Percentiles rank a stretch among this genome's conserved stretches.
phyloP scores from a whole-genome alignment of 352 stramenopile species.

The Phytophthora sansomeana region DNA sequence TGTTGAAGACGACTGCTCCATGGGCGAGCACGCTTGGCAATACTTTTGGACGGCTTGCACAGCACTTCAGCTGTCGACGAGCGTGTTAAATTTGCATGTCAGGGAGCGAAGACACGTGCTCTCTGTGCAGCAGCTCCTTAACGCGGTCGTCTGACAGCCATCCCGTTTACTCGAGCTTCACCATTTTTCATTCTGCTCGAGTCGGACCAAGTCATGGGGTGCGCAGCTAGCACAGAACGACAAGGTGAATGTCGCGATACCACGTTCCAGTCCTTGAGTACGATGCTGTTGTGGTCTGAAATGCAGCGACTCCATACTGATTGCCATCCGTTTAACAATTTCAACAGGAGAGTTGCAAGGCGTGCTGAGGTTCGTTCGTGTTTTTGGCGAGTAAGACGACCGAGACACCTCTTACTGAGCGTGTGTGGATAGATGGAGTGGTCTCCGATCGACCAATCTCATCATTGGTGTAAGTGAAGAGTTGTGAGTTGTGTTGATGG shows the following conservation, averaged over 20 bases:
- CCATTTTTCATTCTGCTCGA: conserved; percentile 18
- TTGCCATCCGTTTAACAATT: conserved; percentile 13
- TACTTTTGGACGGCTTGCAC: conserved; percentile 9
- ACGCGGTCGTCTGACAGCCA: conserved; percentile 16
- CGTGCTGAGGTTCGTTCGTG: conserved; percentile 52
- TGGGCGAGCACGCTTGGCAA: neutral
- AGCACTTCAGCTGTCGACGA: neutral
- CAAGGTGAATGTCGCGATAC: conserved; percentile 4
- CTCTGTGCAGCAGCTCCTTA: conserved; percentile 15
- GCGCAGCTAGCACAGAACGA: conserved; percentile 26
- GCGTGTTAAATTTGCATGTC: conserved; percentile 16
- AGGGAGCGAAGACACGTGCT: neutral
- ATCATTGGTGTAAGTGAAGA: conserved; percentile 65
- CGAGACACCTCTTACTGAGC: neutral
- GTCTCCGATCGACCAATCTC: conserved; percentile 72
- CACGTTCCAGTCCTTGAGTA: conserved; percentile 13
- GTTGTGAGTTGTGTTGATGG: neutral
- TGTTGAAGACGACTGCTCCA: conserved; percentile 3
- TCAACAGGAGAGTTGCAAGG: conserved; percentile 64
- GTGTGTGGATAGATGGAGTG: conserved; percentile 42
- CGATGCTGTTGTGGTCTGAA: neutral
- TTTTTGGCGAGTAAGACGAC: neutral
- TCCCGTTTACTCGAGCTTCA: conserved; percentile 7
- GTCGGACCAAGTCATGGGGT: conserved; percentile 37
- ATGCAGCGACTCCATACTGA: conserved; percentile 7